Base-by-base conservation (phyloP, 2,329 filamentous ascomycete species). In the Penicillium concentricum region DNA sequence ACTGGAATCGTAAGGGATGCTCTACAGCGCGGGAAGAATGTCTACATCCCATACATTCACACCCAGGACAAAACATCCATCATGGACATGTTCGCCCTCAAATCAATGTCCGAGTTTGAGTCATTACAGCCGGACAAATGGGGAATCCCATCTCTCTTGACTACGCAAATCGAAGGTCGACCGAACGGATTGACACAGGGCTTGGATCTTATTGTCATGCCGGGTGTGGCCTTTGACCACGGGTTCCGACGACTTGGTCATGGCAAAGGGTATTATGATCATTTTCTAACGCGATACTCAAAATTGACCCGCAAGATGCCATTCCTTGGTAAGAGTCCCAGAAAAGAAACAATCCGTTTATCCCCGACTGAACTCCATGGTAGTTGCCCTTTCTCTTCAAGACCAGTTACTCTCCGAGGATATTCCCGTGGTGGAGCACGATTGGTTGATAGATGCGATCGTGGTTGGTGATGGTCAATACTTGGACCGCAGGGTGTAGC, bases 211-310 rank as follows among this genome's bases (percentile, higher is more conserved):
- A 89, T 99, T 61, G 81, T 99, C 28, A 85, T 97, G 81, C 94
- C 94, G 1, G 94, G 92, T 13, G 90, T 99, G 68, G 93, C 91
- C 3, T 99, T 99, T 74, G 92, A 97, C 72, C 80, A 80, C 3
- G 78, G 78, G 13, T 83, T 94, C 59, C 84, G 88, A 64, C 84
- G 94, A 66, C 82, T 97, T 20, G 94, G 94, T 39, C 94, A 99
- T 74, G 94, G 94, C 55, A 96, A 91, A 74, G 94, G 94, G 32
- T 99, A 96, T 78, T 99, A 99, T 80, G 94, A 99, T 78, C 89
- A 87, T 74, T 99, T 96, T 74, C 78, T 99, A 70, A 85, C 88
- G 68, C 85, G 88, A 65, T 96, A 92, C 82, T 72, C 82, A 74
- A 73, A 74, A 63, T 69, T 66, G 60, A 62, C 64, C 68, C 67